These are phyloP conservation scores for Suillus spraguei DNA, from an alignment of 768 basidiomycete genomes.

Conservation along the genomic window DNA sequence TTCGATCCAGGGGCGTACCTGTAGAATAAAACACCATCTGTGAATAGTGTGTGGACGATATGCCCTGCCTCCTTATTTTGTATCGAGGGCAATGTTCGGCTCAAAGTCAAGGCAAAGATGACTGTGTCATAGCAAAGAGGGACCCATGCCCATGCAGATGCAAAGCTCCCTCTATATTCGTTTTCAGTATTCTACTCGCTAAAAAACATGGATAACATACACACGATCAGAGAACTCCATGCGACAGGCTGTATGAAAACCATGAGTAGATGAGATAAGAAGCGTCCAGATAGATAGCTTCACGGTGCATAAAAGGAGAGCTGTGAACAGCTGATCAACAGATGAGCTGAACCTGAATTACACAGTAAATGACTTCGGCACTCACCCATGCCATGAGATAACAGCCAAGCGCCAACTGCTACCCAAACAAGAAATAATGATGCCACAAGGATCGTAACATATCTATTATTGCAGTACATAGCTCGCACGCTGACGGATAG, in stretches of 20 bases:
- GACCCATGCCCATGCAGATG: slow-evolving; percentile 43
- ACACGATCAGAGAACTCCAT: slow-evolving; percentile 36
- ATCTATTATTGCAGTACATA: slow-evolving; percentile 17
- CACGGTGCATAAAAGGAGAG: slow-evolving; percentile 13
- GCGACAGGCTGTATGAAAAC: slow-evolving; percentile 37
- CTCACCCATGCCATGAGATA: slow-evolving; percentile 52
- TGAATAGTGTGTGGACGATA: slow-evolving; percentile 27
- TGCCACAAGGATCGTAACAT: slow-evolving; percentile 17
- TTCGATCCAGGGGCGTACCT: slow-evolving; percentile 22
- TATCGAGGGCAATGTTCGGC: slow-evolving; percentile 30
- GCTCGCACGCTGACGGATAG: slow-evolving; percentile 19
- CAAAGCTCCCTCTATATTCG: slow-evolving; percentile 19
- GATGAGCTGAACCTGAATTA: slow-evolving; percentile 7
- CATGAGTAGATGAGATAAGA: slow-evolving; percentile 15
- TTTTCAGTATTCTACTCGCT: neutral
- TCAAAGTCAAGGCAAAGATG: slow-evolving; percentile 36
- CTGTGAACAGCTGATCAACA: slow-evolving; percentile 19
- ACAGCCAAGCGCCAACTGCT: slow-evolving; percentile 53
- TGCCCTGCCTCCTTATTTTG: slow-evolving; percentile 19
- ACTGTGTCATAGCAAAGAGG: slow-evolving; percentile 43
- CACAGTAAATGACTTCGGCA: neutral
- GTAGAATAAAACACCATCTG: slow-evolving; percentile 39
- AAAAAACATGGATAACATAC: slow-evolving; percentile 20
- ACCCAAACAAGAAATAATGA: slow-evolving; percentile 45
- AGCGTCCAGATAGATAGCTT: slow-evolving; percentile 21